phyloP scores from a whole-genome alignment of 2,329 filamentous ascomycete genomes.

The Penicillium sp. region DNA sequence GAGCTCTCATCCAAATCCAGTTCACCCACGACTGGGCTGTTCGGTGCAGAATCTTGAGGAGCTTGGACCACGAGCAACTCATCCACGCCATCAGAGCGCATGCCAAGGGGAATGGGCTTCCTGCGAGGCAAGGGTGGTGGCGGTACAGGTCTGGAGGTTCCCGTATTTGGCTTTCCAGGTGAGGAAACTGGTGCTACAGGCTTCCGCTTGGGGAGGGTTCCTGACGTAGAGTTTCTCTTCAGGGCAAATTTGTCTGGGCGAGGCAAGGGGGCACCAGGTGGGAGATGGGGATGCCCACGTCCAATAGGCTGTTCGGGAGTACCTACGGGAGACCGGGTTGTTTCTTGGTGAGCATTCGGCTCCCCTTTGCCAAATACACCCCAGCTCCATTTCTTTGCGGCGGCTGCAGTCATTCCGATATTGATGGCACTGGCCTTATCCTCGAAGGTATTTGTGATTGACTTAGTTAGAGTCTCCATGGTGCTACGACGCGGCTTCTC shows the following conservation, averaged over 20 bases:
- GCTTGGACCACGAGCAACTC: constrained; percentile 66
- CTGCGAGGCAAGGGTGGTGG: constrained; percentile 54
- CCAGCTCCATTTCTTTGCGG: constrained; percentile 61
- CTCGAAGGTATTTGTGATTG: constrained; percentile 31
- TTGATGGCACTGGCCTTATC: constrained; percentile 44
- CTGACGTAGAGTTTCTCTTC: constrained; percentile 52
- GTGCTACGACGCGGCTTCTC: constrained; percentile 32
- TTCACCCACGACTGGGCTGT: constrained; percentile 33
- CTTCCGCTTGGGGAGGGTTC: constrained; percentile 64
- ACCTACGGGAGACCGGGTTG: constrained; percentile 33
- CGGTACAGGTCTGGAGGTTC: constrained; percentile 37
- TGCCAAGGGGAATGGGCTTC: constrained; percentile 32
- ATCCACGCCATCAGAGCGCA: constrained; percentile 41
- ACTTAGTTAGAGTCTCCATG: constrained; percentile 30
- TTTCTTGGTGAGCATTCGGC: constrained; percentile 42
- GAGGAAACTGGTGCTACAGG: constrained; percentile 52
- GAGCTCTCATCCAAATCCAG: constrained; percentile 11
- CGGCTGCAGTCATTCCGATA: constrained; percentile 53
- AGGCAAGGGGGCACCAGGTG: constrained; percentile 76
- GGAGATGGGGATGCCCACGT: constrained; percentile 76
- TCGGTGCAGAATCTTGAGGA: constrained; percentile 59
- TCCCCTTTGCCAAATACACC: constrained; percentile 49
- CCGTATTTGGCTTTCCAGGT: constrained; percentile 31
- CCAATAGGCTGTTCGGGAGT: constrained; percentile 72
- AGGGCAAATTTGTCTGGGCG: constrained; percentile 60